Conservation (phyloP, 2,329 filamentous ascomycete genomes). For the Purpureocillium takamizusanense region DNA sequence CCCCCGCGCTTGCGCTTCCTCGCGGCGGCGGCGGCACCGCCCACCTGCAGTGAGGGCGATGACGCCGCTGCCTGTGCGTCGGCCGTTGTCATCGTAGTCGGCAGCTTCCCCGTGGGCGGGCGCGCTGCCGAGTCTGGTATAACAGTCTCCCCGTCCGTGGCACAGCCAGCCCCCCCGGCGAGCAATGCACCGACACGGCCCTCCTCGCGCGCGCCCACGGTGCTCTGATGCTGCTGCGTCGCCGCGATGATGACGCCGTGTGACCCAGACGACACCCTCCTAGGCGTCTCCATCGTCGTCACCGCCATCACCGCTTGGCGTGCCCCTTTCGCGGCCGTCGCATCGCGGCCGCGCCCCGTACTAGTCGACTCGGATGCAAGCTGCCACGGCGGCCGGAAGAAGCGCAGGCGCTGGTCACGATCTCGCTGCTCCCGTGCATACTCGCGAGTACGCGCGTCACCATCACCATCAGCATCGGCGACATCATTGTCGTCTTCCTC, state of each 20-base stretch:
- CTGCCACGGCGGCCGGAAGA: conserved; percentile 14
- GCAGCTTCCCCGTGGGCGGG: conserved; percentile 9
- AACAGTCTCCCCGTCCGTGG: conserved; percentile 15
- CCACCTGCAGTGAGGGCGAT: conserved; percentile 14
- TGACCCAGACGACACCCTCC: conserved; percentile 6
- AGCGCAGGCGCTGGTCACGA: conserved; percentile 18
- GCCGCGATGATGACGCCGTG: too few relatives aligned
- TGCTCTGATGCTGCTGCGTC: conserved; percentile 19
- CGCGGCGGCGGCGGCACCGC: too few relatives aligned
- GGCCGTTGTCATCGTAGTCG: not conserved
- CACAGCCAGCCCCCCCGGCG: conserved; percentile 6
- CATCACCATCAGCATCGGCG: conserved; percentile 18
- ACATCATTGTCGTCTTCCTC: conserved; percentile 22
- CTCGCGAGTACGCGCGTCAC: conserved; percentile 8
- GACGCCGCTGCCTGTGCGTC: conserved; percentile 4
- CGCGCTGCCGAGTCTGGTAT: conserved; percentile 23
- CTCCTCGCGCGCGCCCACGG: conserved; percentile 20
- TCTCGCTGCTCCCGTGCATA: conserved; percentile 18
- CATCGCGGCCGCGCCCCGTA: too few relatives aligned
- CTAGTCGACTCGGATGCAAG: too few relatives aligned
- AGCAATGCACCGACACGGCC: conserved; percentile 11
- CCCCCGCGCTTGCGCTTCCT: conserved; percentile 41
- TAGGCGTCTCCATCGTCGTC: conserved; percentile 9
- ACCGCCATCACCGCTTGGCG: too few relatives aligned
- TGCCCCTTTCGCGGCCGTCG: too few relatives aligned